Conservation (phyloP, 768 basidiomycete species). For the Xerocomus brunneocitrinus region DNA sequence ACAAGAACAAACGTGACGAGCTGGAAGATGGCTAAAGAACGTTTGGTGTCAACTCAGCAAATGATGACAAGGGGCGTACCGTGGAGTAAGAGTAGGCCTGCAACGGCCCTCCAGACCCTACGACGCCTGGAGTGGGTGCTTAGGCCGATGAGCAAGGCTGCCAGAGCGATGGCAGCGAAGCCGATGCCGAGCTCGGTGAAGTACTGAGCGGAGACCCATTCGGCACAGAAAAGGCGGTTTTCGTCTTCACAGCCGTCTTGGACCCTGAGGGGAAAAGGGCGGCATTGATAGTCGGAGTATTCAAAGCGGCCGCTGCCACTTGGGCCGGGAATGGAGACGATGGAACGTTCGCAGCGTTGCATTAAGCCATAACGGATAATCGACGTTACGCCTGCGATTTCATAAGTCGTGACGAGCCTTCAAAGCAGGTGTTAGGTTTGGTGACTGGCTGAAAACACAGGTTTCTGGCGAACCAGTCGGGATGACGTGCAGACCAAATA, state of each 20-base stretch:
- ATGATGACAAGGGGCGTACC: conserved; percentile 32
- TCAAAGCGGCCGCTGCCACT: conserved; percentile 37
- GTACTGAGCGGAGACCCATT: conserved; percentile 71
- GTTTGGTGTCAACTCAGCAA: not conserved
- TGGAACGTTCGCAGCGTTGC: conserved; percentile 50
- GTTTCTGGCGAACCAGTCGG: conserved; percentile 55
- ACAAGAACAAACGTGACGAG: conserved; percentile 60
- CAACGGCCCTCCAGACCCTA: conserved; percentile 73
- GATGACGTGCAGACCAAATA: conserved; percentile 47
- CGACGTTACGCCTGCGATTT: conserved; percentile 41
- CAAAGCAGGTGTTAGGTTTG: conserved; percentile 26
- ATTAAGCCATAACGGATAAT: conserved; percentile 57
- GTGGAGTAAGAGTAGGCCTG: conserved; percentile 58
- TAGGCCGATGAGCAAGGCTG: conserved; percentile 60
- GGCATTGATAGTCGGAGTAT: conserved; percentile 58
- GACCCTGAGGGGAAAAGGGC: conserved; percentile 57
- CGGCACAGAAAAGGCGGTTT: conserved; percentile 55
- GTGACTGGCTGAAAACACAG: conserved; percentile 12
- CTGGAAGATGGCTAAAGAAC: conserved; percentile 48
- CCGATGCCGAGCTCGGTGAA: conserved; percentile 60
- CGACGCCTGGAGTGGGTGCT: conserved; percentile 69
- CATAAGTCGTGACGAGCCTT: conserved; percentile 39
- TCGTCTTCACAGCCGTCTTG: conserved; percentile 46
- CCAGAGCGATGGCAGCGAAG: conserved; percentile 54
- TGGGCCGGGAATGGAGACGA: conserved; percentile 45